These are phyloP conservation scores for Hypericum androsaemum DNA, from an alignment of 345 rosid genomes.

Conservation along the genomic window DNA sequence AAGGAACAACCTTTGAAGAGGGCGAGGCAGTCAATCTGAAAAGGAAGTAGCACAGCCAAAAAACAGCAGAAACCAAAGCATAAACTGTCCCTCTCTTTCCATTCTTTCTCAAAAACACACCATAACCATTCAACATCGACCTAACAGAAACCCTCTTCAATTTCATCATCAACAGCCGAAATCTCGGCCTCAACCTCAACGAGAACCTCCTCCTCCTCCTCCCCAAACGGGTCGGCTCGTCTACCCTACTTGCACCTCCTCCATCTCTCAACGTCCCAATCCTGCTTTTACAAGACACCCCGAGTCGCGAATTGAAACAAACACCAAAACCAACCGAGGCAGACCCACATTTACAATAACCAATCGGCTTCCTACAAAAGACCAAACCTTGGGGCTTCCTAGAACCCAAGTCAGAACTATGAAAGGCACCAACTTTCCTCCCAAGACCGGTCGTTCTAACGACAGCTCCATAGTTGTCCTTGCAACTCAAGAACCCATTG, in stretches of 20 bases:
- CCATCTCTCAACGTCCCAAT: conserved; percentile 27
- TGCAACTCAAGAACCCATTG: conserved; percentile 31
- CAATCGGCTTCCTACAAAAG: conserved; percentile 26
- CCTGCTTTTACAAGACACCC: conserved; percentile 32
- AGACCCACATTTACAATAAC: conserved; percentile 17
- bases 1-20: conserved; percentile 62
- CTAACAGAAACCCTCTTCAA: conserved; percentile 44
- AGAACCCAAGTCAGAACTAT: conserved; percentile 15
- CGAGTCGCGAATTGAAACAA: conserved; percentile 24
- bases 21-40: conserved; percentile 65
- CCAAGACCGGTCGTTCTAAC: conserved; percentile 20
- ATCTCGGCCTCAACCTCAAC: conserved; percentile 58
- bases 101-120: conserved; percentile 46
- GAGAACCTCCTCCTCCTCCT: conserved; percentile 39
- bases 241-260: conserved; percentile 24
- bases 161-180: conserved; percentile 41
- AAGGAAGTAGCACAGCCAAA: conserved; percentile 61
- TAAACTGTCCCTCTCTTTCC: conserved; percentile 38
- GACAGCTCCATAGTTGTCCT: conserved; percentile 16
- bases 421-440: conserved; percentile 17
- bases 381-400: conserved; percentile 22
- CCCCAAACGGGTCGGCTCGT: conserved; percentile 20
- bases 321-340: conserved; percentile 20
- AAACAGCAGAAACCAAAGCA: conserved; percentile 35
- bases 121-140: conserved; percentile 39